A percentile compares a stretch with the other conserved stretches of the same genome.
These are phyloP conservation scores for Panus rudis DNA, from an alignment of 768 basidiomycete genomes.

Conservation along the genomic window DNA sequence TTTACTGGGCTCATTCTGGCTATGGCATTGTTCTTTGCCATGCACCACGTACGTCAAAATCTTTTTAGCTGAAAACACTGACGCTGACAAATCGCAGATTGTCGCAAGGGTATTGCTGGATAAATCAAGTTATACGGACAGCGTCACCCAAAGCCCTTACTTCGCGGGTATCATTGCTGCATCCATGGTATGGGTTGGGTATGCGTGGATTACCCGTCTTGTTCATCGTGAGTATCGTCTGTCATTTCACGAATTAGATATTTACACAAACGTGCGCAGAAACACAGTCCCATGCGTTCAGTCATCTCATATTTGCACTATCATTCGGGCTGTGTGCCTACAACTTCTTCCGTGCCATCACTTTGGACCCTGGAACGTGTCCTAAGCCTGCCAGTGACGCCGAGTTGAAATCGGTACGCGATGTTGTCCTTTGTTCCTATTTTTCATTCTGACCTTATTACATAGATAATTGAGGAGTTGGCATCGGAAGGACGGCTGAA, in stretches of 20 bases:
- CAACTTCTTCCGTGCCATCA: slow-evolving; percentile 88
- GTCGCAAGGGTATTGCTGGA: slow-evolving; percentile 84
- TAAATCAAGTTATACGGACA: slow-evolving; percentile 74
- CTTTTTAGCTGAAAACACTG: slow-evolving; percentile 1
- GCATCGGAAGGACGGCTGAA: slow-evolving; percentile 85
- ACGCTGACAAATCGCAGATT: slow-evolving; percentile 36
- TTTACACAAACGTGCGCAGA: slow-evolving; percentile 34
- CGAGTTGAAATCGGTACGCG: slow-evolving; percentile 76
- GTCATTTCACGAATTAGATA: too few species aligned
- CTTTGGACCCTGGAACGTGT: slow-evolving; percentile 83
- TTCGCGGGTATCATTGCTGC: slow-evolving; percentile 86
- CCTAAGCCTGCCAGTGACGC: slow-evolving; percentile 75
- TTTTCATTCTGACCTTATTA: background rate
- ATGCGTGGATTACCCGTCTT: slow-evolving; percentile 74
- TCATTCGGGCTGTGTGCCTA: slow-evolving; percentile 66
- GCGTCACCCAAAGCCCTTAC: slow-evolving; percentile 83
- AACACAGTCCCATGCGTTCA: slow-evolving; percentile 66
- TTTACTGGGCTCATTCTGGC: slow-evolving; percentile 83
- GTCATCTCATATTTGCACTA: slow-evolving; percentile 73
- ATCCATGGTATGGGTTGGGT: slow-evolving; percentile 82
- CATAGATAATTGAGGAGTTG: slow-evolving; percentile 82
- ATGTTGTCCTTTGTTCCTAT: too few species aligned
- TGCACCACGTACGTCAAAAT: slow-evolving; percentile 79
- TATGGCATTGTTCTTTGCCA: slow-evolving; percentile 80
- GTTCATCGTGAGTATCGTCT: slow-evolving; percentile 48